Evolutionary conservation across 345 rosid genomes (phyloP).

Genomic region (Gossypium thurberi): DNA sequence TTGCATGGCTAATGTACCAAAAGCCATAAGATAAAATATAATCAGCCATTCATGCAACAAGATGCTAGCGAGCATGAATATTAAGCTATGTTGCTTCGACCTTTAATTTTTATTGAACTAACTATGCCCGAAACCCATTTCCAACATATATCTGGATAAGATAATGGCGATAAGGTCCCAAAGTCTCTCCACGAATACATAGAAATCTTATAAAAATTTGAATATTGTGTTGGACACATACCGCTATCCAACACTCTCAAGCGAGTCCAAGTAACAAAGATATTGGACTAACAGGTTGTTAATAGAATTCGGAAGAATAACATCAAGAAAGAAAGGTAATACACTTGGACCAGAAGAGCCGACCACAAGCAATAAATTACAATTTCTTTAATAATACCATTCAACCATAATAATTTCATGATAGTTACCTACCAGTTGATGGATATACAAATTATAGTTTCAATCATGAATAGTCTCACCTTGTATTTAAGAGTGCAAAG

Average conservation of each 20-base stretch:
- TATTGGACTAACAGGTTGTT: not conserved
- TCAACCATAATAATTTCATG: not conserved
- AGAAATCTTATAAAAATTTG: too few species aligned
- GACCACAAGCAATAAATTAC: too few species aligned
- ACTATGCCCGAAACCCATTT: too few species aligned
- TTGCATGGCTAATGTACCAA: not conserved
- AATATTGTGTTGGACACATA: too few species aligned
- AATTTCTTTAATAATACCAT: not conserved
- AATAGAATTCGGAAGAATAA: not conserved
- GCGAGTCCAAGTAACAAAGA: too few species aligned
- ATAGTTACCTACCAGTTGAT: not conserved
- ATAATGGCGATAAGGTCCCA: too few species aligned
- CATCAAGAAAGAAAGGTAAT: not conserved
- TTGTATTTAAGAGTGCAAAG: not conserved
- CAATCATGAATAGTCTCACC: constrained; percentile 1
- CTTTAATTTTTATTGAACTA: too few species aligned
- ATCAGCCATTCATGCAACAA: not conserved
- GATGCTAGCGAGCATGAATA: not conserved
- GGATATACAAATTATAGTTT: not conserved
- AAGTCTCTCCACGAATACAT: too few species aligned
- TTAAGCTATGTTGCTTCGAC: not conserved
- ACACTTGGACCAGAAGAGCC: not conserved
- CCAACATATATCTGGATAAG: too few species aligned
- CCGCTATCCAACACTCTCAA: too few species aligned
- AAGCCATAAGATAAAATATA: not conserved